Base-by-base conservation (phyloP, 306 rosid species). In the Begonia fuchsioides region DNA sequence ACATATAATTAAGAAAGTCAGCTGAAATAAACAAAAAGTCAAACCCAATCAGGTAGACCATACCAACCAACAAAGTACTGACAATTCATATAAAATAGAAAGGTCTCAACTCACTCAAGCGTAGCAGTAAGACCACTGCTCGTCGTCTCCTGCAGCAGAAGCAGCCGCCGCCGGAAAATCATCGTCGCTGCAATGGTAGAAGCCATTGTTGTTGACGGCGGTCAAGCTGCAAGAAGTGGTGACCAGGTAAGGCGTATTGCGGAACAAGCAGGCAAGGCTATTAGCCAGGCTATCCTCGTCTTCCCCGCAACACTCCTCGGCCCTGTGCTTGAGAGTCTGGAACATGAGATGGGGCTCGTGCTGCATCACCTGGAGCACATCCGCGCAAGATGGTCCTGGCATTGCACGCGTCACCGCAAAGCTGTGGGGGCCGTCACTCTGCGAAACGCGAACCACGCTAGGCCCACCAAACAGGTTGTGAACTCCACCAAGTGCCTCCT, bases 401-500 rank as follows among this genome's bases (percentile, higher is more conserved):
- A 65, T 74, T 0, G 96, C 90, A 0, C 80, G 73, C 2, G 96
- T 92, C 18, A 92, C 96, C 1, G 98, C 94, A 11, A 92, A 92
- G 65, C 96, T 74, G 18, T 92, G 90, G 0, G 98, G 98, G 0
- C 96, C 94, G 0, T 92, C 96, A 15, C 94, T 85, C 74, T 92
- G 98, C 38, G 63, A 68, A 45, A 92, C 96, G 66, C 98, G 76
- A 43, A 85, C 86, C 4, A 82, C 79, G 57, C 94, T 85, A 32
- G 98, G 98, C 52, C 87, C 86, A 41, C 93, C 93, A 14, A 92
- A 92, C 63, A 92, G 72, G 75, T 92, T 92, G 71, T 92, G 98
- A 56, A 85, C 20, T 15, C 98, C 98, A 4, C 98, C 98, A 17
- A 92, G 93, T 15, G 98, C 96, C 86, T 92, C 98, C 96, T 92